phyloP scores from a whole-genome alignment of 805 yeast genomes.

The Huiozyma naganishii region DNA sequence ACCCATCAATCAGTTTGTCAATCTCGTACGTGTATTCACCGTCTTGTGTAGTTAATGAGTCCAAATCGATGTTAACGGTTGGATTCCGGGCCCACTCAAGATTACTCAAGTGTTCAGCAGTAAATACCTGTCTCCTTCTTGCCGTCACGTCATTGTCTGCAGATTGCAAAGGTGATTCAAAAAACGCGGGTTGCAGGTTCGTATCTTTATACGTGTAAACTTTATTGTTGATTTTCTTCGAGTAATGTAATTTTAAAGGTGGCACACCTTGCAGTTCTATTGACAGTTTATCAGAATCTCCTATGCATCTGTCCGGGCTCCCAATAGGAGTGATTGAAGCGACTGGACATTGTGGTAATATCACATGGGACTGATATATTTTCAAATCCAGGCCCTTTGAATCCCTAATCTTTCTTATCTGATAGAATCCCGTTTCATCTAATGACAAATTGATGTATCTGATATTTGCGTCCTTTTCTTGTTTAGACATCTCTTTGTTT shows the following conservation, averaged over 20 bases:
- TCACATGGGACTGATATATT: constrained; percentile 47
- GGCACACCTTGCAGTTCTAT: constrained; percentile 65
- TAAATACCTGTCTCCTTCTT: constrained; percentile 16
- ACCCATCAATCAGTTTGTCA: constrained; percentile 51
- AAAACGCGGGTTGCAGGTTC: constrained; percentile 39
- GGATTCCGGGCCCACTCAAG: constrained; percentile 34
- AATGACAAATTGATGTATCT: constrained; percentile 59
- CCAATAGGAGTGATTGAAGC: constrained; percentile 42
- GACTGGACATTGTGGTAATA: constrained; percentile 69
- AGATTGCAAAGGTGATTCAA: constrained; percentile 38
- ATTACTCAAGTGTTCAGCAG: constrained; percentile 29
- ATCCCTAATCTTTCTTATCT: constrained; percentile 58
- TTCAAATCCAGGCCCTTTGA: constrained; percentile 49
- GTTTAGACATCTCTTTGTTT: constrained; percentile 12
- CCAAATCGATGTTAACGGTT: constrained; percentile 35
- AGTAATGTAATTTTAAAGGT: constrained; percentile 55
- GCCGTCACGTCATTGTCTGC: not conserved
- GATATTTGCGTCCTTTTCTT: constrained; percentile 24
- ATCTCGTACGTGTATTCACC: constrained; percentile 51
- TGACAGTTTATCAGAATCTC: constrained; percentile 40
- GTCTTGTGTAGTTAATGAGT: constrained; percentile 30
- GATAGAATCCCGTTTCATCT: constrained; percentile 64
- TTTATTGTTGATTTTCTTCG: constrained; percentile 33
- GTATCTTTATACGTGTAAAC: constrained; percentile 28
- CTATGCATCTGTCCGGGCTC: constrained; percentile 48